phyloP scores from a whole-genome alignment of 768 basidiomycete species.

The Megacollybia marginata region DNA sequence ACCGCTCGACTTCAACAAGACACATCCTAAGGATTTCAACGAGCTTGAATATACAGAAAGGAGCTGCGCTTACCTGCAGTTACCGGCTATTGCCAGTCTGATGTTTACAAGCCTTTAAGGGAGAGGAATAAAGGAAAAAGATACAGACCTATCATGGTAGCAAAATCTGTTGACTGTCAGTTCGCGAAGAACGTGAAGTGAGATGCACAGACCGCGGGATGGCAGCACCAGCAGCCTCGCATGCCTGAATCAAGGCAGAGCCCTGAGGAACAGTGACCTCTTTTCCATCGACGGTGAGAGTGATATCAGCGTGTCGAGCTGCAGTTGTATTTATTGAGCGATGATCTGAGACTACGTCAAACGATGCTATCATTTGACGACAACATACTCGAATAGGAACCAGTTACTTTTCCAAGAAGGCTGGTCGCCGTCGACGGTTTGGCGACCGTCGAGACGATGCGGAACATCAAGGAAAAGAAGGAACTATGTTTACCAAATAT shows the following conservation, averaged over 20 bases:
- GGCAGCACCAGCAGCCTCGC: slow-evolving; percentile 79
- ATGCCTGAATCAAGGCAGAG: slow-evolving; percentile 94
- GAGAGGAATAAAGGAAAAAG: not conserved
- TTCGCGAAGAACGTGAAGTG: slow-evolving; percentile 6
- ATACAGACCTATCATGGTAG: slow-evolving; percentile 72
- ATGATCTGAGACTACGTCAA: slow-evolving; percentile 32
- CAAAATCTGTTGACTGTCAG: slow-evolving; percentile 49
- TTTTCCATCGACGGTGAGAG: slow-evolving; percentile 93
- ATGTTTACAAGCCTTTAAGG: slow-evolving; percentile 1
- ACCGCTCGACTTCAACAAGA: slow-evolving; percentile 93
- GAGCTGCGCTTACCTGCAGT: slow-evolving; percentile 71
- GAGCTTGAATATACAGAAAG: slow-evolving; percentile 1
- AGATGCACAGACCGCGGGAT: slow-evolving; percentile 58
- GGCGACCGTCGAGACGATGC: slow-evolving; percentile 54
- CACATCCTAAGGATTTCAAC: slow-evolving; percentile 68
- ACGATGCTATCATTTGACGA: not conserved
- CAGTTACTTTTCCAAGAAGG: slow-evolving; percentile 58
- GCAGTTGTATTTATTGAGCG: slow-evolving; percentile 63
- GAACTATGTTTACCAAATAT: too few species aligned
- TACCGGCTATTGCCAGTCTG: slow-evolving; percentile 93
- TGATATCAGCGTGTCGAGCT: slow-evolving; percentile 68
- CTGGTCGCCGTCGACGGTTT: slow-evolving; percentile 55
- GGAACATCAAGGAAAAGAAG: slow-evolving; percentile 40
- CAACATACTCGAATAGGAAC: slow-evolving; percentile 9
- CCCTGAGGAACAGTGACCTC: slow-evolving; percentile 96